Conservation (phyloP, 176 grass and related monocot genomes). For the Oryza longistaminata region DNA sequence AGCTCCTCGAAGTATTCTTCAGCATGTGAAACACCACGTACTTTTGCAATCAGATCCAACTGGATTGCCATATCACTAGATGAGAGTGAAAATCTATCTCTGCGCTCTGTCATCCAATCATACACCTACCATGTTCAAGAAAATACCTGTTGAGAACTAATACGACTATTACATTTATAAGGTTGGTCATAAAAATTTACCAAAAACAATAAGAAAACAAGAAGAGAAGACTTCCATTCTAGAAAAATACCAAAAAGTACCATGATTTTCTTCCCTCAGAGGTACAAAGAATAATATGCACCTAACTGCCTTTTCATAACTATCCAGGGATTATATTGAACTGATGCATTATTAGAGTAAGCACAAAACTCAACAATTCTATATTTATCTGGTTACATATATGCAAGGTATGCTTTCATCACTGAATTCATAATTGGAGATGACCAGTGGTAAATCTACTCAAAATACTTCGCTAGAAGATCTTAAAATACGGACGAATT, state of each 20-base stretch:
- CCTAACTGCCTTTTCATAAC: neutral
- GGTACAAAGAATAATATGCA: neutral
- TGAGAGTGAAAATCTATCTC: constrained; percentile 57
- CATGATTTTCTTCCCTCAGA: neutral
- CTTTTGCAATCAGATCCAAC: constrained; percentile 83
- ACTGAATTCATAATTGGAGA: neutral
- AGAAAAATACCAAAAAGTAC: neutral
- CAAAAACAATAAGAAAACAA: neutral
- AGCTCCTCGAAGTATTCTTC: constrained; percentile 78
- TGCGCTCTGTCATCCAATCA: constrained; percentile 75
- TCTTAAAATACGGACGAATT: constrained; percentile 4
- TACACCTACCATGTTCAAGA: constrained; percentile 55
- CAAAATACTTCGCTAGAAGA: neutral
- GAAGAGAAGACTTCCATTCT: constrained; percentile 19
- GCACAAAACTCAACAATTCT: neutral
- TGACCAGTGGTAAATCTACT: neutral
- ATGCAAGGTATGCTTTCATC: constrained; percentile 8
- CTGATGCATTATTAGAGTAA: neutral
- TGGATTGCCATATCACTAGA: constrained; percentile 84
- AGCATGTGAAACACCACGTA: constrained; percentile 56
- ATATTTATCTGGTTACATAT: neutral
- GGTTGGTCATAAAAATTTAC: constrained; percentile 12
- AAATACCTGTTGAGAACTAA: constrained; percentile 16
- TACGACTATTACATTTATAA: neutral
- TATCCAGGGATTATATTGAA: neutral